Base-by-base conservation (phyloP, 2,329 filamentous ascomycete species). In the Harringtonia lauricola region DNA sequence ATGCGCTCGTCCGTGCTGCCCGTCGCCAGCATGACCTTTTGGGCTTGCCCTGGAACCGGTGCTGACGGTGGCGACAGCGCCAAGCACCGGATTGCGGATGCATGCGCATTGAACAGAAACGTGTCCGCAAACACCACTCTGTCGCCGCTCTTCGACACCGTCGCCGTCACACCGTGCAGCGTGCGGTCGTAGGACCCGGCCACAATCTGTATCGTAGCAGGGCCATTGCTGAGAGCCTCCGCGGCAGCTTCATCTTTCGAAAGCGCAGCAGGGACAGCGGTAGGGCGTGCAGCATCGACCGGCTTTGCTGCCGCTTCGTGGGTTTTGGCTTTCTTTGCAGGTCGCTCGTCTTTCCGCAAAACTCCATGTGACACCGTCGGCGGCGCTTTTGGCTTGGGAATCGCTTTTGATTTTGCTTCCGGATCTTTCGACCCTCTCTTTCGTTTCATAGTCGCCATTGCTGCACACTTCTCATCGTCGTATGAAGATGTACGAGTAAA, bases 61-160 rank as follows among this genome's bases (percentile, higher is more conserved):
- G 72, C 74, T 13, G 86, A 85, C 1, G 84, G 71, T 3, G 84
- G 83, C 9, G 90, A 95, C 48, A 95, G 65, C 21, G 89, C 87
- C 29, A 98, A 72, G 59, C 86, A 94, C 55, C 88, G 83, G 59
- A 98, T 86, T 5, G 92, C 83, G 13, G 89, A 94, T 45, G 79
- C 74, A 65, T 98, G 92, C 14, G 92, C 89, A 58, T 89, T 86
- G 74, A 98, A 95, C 45, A 98, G 76, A 62, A 98, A 98, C 0
- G 86, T 90, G 62, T 96, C 90, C 52, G 86, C 77, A 58, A 95
- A 96, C 41, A 80, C 71, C 43, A 81, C 69, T 15, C 42, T 55
- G 45, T 42, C 13, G 15, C 22, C 35, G 9, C 12, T 10, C 24
- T 6, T 26, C 26, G 13, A 9, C 42, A 94, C 68, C 2, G 78